phyloP scores from a whole-genome alignment of 108 stramenopile species.

The Hondaea fermentalgiana region DNA sequence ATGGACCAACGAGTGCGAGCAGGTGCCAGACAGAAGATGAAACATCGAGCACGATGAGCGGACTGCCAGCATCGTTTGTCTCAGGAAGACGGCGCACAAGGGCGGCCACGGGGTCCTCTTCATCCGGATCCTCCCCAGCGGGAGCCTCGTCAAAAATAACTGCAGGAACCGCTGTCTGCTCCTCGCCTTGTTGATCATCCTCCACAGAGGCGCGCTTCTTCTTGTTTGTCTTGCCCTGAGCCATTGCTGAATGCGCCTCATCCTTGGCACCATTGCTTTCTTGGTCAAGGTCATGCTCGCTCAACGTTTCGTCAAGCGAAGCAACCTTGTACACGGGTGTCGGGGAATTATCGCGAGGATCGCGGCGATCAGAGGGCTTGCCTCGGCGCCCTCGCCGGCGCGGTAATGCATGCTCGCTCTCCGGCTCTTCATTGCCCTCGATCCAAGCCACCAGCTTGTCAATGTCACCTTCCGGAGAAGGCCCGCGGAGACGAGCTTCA shows the following conservation, averaged over 20 bases:
- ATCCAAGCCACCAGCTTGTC: not conserved
- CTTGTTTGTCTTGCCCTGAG: not conserved
- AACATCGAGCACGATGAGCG: not conserved
- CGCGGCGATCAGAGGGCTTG: not conserved
- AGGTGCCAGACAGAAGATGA: not conserved
- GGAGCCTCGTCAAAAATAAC: not conserved
- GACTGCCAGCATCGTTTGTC: not conserved
- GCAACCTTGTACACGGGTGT: not conserved
- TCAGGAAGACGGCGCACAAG: not conserved
- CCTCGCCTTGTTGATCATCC: not conserved
- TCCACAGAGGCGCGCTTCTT: not conserved
- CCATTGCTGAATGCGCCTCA: not conserved
- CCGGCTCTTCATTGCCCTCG: not conserved
- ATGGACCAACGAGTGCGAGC: not conserved
- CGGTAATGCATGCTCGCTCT: not conserved
- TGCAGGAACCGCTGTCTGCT: not conserved
- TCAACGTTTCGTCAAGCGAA: not conserved
- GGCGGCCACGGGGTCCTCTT: not conserved
- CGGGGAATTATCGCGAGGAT: not conserved
- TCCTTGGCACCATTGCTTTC: not conserved
- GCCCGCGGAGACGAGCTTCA: not conserved
- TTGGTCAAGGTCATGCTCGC: not conserved
- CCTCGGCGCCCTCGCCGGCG: not conserved
- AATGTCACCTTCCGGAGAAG: not conserved
- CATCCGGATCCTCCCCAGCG: not conserved